Base-by-base conservation (phyloP, 140 eudicot species). In the Bidens hawaiensis region DNA sequence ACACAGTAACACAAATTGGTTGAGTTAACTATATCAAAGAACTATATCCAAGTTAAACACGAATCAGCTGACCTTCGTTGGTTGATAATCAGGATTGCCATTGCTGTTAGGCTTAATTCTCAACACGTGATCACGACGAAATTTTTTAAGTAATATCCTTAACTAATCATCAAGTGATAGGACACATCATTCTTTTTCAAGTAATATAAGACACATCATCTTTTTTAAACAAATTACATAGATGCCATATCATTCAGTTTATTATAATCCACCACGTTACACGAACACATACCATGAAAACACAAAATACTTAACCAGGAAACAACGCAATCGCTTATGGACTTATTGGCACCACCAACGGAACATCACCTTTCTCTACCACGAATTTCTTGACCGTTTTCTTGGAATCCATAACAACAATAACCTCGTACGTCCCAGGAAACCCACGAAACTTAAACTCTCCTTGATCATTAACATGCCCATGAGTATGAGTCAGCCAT, bases 361-460 rank as follows among this genome's bases (percentile, higher is more conserved):
- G 84, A n/a, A 50, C 31, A 62, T 74, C 84, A n/a, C 93, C 96
- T 52, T 79, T 84, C 31, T 84, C 89, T 11, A 91, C 87, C 23
- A 76, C 82, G 70, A 91, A 85, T 30, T 77, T 81, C 82, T 81
- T 85, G 18, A 78, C 61, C 38, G 62, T 79, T 74, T 76, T 85
- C 60, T 74, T 57, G 0, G 67, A 46, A 31, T 21, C 62, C 1
- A n/a, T 48, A 25, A 69, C 62, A 23, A 88, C 34, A 16, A 84
- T 78, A 3, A 85, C 76, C 25, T 91, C 89, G 21, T 91, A 91
- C 2, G 73, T 65, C 5, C 99, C 99, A 0, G 75, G 89, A 31
- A 82, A 91, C 1, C 99, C 99, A 53, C 99, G 74, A 70, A 84
- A 91, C 75, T 31, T 64, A 31, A 82, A 80, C 16, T 85, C 82